phyloP scores from a whole-genome alignment of 495 filamentous ascomycete species.

The Amorphotheca resinae region DNA sequence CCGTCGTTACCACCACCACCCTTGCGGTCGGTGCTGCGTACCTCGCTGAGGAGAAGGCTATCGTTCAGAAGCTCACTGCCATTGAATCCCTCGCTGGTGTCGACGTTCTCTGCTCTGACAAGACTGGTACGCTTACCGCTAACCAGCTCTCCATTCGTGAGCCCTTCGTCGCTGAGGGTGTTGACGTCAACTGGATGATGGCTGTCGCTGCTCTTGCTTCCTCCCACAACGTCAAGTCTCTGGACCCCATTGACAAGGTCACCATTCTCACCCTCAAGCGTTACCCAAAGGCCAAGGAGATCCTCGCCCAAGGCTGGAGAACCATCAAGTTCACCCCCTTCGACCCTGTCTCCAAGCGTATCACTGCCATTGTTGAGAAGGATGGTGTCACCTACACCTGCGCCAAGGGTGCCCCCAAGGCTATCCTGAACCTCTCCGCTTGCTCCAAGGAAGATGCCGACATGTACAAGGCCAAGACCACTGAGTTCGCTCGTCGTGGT shows the following conservation, averaged over 20 bases:
- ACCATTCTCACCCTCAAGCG: conserved; percentile 61
- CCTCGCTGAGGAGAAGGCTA: conserved; percentile 61
- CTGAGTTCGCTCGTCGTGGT: conserved; percentile 66
- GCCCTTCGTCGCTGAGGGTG: conserved; percentile 60
- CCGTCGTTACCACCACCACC: conserved; percentile 62
- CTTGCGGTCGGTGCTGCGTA: conserved; percentile 65
- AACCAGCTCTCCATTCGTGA: conserved; percentile 67
- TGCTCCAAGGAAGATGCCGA: conserved; percentile 51
- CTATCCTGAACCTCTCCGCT: conserved; percentile 51
- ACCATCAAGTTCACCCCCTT: conserved; percentile 68
- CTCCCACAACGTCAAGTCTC: conserved; percentile 65
- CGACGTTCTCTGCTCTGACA: conserved; percentile 64
- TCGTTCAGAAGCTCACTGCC: conserved; percentile 64
- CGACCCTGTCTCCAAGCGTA: conserved; percentile 70
- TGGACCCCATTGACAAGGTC: conserved; percentile 68
- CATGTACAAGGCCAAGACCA: conserved; percentile 56
- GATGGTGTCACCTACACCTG: conserved; percentile 55
- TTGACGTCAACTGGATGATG: conserved; percentile 75
- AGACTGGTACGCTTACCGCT: conserved; percentile 56
- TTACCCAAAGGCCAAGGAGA: conserved; percentile 50
- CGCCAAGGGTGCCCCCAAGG: conserved; percentile 66
- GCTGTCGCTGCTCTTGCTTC: conserved; percentile 62
- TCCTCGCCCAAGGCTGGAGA: conserved; percentile 52
- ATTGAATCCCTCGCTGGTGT: conserved; percentile 66
- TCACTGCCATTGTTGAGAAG: conserved; percentile 52